These are phyloP conservation scores for Castanea crenata DNA, from an alignment of 306 rosid genomes.

Conservation along the genomic window DNA sequence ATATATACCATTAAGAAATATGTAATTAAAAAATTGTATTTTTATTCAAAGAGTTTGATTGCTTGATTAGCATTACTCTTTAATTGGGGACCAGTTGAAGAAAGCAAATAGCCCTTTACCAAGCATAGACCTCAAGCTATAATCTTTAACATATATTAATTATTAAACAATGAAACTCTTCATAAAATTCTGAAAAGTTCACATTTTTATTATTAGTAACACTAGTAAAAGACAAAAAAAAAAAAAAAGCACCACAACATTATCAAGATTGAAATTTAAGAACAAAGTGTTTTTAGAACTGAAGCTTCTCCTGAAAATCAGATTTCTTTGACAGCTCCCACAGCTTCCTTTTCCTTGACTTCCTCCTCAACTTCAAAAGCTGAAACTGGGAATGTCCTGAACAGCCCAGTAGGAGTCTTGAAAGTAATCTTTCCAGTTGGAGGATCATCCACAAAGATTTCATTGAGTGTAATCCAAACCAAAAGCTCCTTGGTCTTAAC, in stretches of 20 bases:
- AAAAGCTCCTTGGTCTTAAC: slow-evolving; percentile 85
- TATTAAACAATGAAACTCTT: neutral
- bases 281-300: too few relatives aligned
- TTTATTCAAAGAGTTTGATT: too few relatives aligned
- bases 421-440: slow-evolving; percentile 77
- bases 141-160: too few relatives aligned
- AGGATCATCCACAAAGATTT: slow-evolving; percentile 66
- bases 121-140: too few relatives aligned
- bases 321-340: slow-evolving; percentile 39
- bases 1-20: too few relatives aligned
- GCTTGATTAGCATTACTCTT: too few relatives aligned
- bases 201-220: slow-evolving; percentile 1
- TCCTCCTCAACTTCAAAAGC: slow-evolving; percentile 61
- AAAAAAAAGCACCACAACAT: neutral
- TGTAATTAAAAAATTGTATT: too few relatives aligned
- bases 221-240: neutral
- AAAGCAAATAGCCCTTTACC: too few relatives aligned
- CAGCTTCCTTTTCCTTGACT: slow-evolving; percentile 7
- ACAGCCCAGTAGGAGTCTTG: slow-evolving; percentile 61
- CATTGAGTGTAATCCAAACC: slow-evolving; percentile 69
- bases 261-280: neutral
- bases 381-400: slow-evolving; percentile 53
- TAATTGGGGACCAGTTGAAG: too few relatives aligned
- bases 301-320: slow-evolving; percentile 11
- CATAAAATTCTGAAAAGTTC: neutral